These are phyloP conservation scores for Termitomyces sp. DNA, from an alignment of 768 basidiomycete species.

Conservation along the genomic window DNA sequence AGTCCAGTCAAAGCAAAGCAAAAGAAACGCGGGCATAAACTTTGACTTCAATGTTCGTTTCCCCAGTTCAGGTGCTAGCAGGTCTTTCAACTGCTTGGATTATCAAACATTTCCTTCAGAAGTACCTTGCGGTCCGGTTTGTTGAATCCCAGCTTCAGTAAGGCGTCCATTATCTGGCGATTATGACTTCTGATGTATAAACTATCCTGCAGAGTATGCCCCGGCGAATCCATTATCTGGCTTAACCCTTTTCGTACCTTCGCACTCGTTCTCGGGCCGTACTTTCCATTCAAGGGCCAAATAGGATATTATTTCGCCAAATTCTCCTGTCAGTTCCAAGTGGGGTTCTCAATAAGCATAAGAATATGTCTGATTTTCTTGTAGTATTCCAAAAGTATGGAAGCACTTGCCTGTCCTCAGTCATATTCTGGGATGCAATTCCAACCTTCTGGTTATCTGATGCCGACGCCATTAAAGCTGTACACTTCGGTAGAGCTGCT, in stretches of 20 bases:
- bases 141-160: conserved; percentile 9
- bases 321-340: conserved; percentile 29
- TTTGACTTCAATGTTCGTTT: conserved; percentile 7
- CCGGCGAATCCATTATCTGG: conserved; percentile 17
- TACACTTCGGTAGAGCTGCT: conserved; percentile 27
- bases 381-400: conserved; percentile 38
- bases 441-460: conserved; percentile 41
- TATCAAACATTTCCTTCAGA: conserved; percentile 11
- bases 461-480: conserved; percentile 34
- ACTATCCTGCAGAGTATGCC: conserved; percentile 11
- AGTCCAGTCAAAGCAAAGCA: background rate
- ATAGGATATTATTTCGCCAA: conserved; percentile 29
- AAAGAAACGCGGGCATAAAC: background rate
- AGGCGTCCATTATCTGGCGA: background rate
- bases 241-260: conserved; percentile 28
- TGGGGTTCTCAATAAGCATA: background rate
- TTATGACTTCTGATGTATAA: background rate
- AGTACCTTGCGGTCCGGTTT: conserved; percentile 9
- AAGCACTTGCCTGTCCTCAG: conserved; percentile 34
- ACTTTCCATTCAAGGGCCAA: conserved; percentile 31
- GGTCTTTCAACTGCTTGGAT: conserved; percentile 12
- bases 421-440: conserved; percentile 25
- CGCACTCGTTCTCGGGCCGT: conserved; percentile 21
- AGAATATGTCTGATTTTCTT: background rate
- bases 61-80: conserved; percentile 6